Evolutionary conservation across 768 basidiomycete genomes (phyloP), one percentile per base, ranked within the genome.

Genomic region (Rubroboletus satanas): DNA sequence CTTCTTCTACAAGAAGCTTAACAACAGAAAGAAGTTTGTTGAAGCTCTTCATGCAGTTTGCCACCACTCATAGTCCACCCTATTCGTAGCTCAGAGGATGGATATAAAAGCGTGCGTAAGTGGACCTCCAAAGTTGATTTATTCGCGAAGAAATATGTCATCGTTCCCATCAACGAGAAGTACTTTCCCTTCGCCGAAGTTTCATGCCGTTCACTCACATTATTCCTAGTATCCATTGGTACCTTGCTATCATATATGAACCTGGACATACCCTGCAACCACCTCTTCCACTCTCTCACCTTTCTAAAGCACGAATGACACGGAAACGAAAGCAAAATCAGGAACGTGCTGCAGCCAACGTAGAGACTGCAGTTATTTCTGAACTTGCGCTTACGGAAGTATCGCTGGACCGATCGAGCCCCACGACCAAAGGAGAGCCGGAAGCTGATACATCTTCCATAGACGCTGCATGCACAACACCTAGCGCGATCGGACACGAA

Each of bases 101-200:
- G 88, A 12, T 98, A 94, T 67, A 74, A 85, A 45, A 89, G 86
- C 52, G 93, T 99, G 45, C 80, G 82, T 32, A 96, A 96, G 70
- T 99, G 97, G 97, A 98, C 96, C 0, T 80, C 84, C 29, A 95
- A 88, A 69, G 75, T 93, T 46, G 81, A 94, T 65, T 68, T 99
- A 17, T 99, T 98, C 71, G 71, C 78, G 58, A 98, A 98, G 80
- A 89, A 90, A 66, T 97, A 89, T 64, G 77, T 99, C 59, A 84
- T 99, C 45, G 82, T 99, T 10, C 97, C 97, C 2, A 97, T 99
- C 72, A 98, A 99, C 62, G 97, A 98, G 71, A 78, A 95, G 96
- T 97, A 68, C 54, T 83, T 68, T 68, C 8, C 8, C 32, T 43
- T 15, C 23, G n/a, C 23, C 41, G 10, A 12, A 42, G 33, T 23